Evolutionary conservation across 2,329 filamentous ascomycete species (phyloP), one percentile per base, ranked within the genome.

Genomic region (Exserohilum rostratum): DNA sequence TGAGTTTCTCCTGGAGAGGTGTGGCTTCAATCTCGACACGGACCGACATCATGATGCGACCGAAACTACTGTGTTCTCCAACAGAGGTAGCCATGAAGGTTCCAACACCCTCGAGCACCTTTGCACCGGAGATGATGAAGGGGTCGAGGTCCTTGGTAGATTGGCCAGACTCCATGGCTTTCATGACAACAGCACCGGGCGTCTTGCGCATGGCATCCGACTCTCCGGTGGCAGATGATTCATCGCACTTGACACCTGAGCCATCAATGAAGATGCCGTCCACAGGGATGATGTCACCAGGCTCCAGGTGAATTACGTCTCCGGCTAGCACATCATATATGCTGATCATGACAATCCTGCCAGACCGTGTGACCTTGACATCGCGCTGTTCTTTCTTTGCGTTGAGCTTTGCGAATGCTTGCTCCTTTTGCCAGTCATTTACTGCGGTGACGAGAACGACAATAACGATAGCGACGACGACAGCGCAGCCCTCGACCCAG

Each of bases 191-290:
- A 15, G 85, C 79, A 11, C 82, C 87, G 5, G 78, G 71, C 0
- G 81, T 84, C 75, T 91, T 90, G 70, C 85, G 86, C 68, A 90
- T 82, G 30, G 87, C 82, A 65, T 90, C 87, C 0, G 87, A 90
- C 70, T 90, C 88, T 60, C 88, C 88, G 3, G 88, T 90, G 1
- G 86, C 86, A 9, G 87, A 89, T 1, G 87, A 90, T 67, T 90
- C 88, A 62, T 90, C 88, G 64, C 87, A 90, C 71, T 87, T 85
- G 49, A 90, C 73, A 43, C 84, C 83, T 58, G 87, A 83, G 5
- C 86, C 86, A 10, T 82, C 79, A 53, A 90, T 85, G 56, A 90
- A 84, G 45, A 90, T 80, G 1, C 88, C 88, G 66, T 90, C 88
- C 2, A 87, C 87, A 0, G 88, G 87, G 30, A 90, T 80, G 40